Conservation (phyloP, 805 yeast genomes). For the Candida krabiensis region DNA sequence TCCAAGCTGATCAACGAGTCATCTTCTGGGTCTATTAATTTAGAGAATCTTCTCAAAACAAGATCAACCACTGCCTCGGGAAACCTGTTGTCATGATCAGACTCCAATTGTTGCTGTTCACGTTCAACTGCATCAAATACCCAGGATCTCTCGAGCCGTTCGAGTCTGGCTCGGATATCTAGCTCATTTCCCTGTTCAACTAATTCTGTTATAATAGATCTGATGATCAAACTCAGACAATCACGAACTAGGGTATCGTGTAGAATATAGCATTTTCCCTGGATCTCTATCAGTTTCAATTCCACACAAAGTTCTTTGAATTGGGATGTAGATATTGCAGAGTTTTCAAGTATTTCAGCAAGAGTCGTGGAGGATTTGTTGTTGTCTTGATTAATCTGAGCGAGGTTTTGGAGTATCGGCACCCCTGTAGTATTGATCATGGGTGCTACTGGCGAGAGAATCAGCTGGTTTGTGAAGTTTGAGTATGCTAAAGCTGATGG, state of each 20-base stretch:
- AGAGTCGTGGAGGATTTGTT: conserved; percentile 1
- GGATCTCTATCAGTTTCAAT: conserved; percentile 15
- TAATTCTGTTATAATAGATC: conserved; percentile 8
- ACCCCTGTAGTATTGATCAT: conserved; percentile 9
- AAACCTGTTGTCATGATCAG: not conserved
- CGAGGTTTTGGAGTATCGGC: conserved; percentile 9
- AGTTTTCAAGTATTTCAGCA: conserved; percentile 10
- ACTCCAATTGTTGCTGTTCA: conserved; percentile 1
- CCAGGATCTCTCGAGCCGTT: conserved; percentile 2
- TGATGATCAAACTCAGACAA: conserved; percentile 10
- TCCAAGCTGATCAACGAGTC: conserved; percentile 15
- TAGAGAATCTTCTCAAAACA: conserved; percentile 9
- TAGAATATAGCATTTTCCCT: conserved; percentile 10
- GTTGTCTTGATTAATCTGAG: conserved; percentile 1
- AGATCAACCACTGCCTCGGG: conserved; percentile 11
- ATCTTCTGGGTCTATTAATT: conserved; percentile 12
- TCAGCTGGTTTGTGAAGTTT: conserved; percentile 15
- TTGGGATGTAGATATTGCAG: conserved; percentile 9
- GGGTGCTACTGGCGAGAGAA: conserved; percentile 10
- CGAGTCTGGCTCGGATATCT: conserved; percentile 10
- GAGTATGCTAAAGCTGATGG: conserved; percentile 10
- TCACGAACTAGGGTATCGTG: conserved; percentile 15
- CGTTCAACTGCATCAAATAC: conserved; percentile 3
- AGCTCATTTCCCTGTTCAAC: conserved; percentile 13
- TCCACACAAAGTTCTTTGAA: conserved; percentile 9